phyloP scores from a whole-genome alignment of 768 basidiomycete species.

The Mycena vulgaris region DNA sequence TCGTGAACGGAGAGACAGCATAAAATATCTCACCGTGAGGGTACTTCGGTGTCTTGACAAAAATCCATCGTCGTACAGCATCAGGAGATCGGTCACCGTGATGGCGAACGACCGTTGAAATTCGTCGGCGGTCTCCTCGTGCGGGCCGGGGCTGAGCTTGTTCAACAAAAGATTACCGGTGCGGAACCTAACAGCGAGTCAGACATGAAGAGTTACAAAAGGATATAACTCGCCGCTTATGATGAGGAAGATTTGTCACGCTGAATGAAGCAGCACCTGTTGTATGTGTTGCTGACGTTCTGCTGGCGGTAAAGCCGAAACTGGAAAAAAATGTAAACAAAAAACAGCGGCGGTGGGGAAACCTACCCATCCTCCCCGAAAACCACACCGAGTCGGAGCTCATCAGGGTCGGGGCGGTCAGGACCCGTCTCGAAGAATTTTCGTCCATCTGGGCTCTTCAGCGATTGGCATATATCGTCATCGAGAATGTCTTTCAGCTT shows the following conservation, averaged over 20 bases:
- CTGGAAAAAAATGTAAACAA: background rate
- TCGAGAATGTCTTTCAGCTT: constrained; percentile 7
- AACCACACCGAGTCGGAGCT: constrained; percentile 5
- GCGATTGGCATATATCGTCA: background rate
- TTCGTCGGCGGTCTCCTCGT: constrained; percentile 5
- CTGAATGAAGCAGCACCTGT: constrained; percentile 8
- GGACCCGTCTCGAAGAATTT: constrained; percentile 8
- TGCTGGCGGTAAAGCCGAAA: background rate
- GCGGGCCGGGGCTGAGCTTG: background rate
- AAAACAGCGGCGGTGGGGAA: background rate
- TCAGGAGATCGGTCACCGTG: background rate
- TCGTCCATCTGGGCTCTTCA: constrained; percentile 10
- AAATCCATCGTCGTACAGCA: constrained; percentile 11
- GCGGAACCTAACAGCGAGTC: background rate
- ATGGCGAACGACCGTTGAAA: background rate
- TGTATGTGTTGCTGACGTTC: background rate
- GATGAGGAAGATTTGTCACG: constrained; percentile 4
- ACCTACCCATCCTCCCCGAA: constrained; percentile 20
- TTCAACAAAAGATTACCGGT: constrained; percentile 7
- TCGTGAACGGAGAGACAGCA: background rate
- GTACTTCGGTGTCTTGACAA: constrained; percentile 12
- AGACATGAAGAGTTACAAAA: background rate
- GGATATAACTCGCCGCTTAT: background rate
- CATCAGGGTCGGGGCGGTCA: background rate
- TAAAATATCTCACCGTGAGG: background rate